Percentiles rank a stretch among this genome's conserved stretches.
Conservation (phyloP, 2,329 filamentous ascomycete genomes). For the Cladosporium sp. region DNA sequence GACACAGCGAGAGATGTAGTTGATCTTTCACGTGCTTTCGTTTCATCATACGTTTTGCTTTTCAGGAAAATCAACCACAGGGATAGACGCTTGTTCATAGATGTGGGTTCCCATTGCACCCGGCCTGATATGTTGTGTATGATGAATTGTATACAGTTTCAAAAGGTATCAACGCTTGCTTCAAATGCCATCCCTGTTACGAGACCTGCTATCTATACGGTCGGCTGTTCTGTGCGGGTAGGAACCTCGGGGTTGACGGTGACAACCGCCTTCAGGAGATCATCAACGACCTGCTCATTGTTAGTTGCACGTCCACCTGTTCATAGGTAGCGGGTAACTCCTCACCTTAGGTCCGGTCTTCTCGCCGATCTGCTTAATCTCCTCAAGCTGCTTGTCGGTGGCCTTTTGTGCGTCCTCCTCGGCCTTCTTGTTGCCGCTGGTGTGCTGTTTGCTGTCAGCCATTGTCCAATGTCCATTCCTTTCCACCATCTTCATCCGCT, state of each 20-base stretch:
- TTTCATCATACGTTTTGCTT: neutral
- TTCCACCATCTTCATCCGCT: neutral
- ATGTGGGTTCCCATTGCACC: neutral
- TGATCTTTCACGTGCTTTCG: neutral
- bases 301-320: neutral
- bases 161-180: constrained; percentile 21
- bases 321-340: neutral
- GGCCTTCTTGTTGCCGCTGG: constrained; percentile 78
- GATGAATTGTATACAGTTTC: constrained; percentile 18
- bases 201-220: constrained; percentile 23
- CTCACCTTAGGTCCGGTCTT: constrained; percentile 66
- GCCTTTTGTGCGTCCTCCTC: constrained; percentile 75
- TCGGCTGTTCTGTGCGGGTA: constrained; percentile 39
- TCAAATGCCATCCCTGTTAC: constrained; percentile 9
- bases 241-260: constrained; percentile 74
- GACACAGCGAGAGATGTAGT: neutral
- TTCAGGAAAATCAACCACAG: neutral
- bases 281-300: constrained; percentile 64
- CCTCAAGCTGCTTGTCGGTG: constrained; percentile 75
- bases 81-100: neutral
- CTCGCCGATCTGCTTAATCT: constrained; percentile 77
- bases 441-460: constrained; percentile 62
- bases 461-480: neutral
- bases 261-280: constrained; percentile 81
- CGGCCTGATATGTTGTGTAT: neutral